phyloP scores from a whole-genome alignment of 768 basidiomycete genomes.

The Boletellus emodensis region DNA sequence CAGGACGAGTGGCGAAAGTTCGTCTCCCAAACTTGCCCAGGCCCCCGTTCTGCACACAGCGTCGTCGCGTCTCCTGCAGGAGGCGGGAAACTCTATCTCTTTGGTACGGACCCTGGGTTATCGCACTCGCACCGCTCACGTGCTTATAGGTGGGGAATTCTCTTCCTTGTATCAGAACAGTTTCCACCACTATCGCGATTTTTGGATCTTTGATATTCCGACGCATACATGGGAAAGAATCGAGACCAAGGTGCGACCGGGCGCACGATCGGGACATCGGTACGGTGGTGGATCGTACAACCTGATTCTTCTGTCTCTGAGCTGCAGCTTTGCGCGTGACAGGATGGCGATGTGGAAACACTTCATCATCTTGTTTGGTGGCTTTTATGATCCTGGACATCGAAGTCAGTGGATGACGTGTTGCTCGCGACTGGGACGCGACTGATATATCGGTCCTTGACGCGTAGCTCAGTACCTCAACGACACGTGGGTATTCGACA shows the following conservation, averaged over 20 bases:
- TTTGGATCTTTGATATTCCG: constrained; percentile 82
- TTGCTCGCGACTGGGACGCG: background rate
- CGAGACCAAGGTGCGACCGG: constrained; percentile 78
- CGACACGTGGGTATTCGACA: constrained; percentile 84
- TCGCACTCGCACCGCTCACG: background rate
- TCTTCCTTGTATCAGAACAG: constrained; percentile 78
- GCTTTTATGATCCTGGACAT: constrained; percentile 84
- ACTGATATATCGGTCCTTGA: background rate
- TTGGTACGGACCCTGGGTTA: constrained; percentile 43
- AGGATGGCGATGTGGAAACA: constrained; percentile 93
- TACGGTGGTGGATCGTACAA: constrained; percentile 17
- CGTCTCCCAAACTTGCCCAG: constrained; percentile 79
- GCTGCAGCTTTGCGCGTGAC: background rate
- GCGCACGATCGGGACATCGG: constrained; percentile 81
- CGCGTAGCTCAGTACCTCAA: constrained; percentile 70
- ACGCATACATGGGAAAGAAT: constrained; percentile 85
- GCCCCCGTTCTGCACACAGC: constrained; percentile 85
- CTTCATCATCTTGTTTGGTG: constrained; percentile 81
- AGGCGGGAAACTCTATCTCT: constrained; percentile 86
- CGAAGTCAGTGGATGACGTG: constrained; percentile 45
- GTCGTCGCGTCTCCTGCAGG: constrained; percentile 66
- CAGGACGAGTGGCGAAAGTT: constrained; percentile 90
- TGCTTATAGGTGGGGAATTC: constrained; percentile 69
- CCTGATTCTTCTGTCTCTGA: background rate
- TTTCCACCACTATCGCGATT: constrained; percentile 86